Percentiles rank a stretch among this genome's conserved stretches.
Conservation (phyloP, 2,329 filamentous ascomycete genomes). For the Paracoccidioides brasiliensis region DNA sequence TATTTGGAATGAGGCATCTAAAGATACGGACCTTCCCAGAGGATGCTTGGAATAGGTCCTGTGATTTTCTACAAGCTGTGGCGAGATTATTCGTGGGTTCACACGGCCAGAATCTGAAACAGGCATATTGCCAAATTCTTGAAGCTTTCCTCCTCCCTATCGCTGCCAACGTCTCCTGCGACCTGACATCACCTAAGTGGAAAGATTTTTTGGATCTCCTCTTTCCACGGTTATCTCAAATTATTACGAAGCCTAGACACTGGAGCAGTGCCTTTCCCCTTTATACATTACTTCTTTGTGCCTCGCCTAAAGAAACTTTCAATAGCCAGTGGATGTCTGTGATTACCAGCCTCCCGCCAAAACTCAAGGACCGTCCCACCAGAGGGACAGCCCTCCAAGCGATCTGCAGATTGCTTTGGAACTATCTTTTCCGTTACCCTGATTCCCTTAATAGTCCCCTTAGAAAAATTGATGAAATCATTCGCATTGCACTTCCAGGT, state of each 20-base stretch:
- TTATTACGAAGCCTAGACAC: constrained; percentile 84
- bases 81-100: constrained; percentile 71
- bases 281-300: constrained; percentile 74
- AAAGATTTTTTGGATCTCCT: constrained; percentile 68
- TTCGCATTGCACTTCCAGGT: constrained; percentile 68
- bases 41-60: constrained; percentile 70
- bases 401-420: constrained; percentile 83
- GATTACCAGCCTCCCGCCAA: constrained; percentile 62
- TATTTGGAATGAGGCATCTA: constrained; percentile 84
- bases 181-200: constrained; percentile 75
- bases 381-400: constrained; percentile 74
- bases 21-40: constrained; percentile 61
- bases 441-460: constrained; percentile 56
- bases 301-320: constrained; percentile 74
- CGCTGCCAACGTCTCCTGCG: constrained; percentile 63
- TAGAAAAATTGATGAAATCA: constrained; percentile 79
- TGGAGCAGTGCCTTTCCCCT: constrained; percentile 83
- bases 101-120: constrained; percentile 81
- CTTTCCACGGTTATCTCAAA: constrained; percentile 63
- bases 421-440: constrained; percentile 73
- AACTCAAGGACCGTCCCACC: constrained; percentile 69
- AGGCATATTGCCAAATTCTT: constrained; percentile 85
- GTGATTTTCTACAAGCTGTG: constrained; percentile 72
- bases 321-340: constrained; percentile 75
- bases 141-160: constrained; percentile 78